phyloP scores from a whole-genome alignment of 2,329 filamentous ascomycete genomes.

The Aureobasidium leucospermi region DNA sequence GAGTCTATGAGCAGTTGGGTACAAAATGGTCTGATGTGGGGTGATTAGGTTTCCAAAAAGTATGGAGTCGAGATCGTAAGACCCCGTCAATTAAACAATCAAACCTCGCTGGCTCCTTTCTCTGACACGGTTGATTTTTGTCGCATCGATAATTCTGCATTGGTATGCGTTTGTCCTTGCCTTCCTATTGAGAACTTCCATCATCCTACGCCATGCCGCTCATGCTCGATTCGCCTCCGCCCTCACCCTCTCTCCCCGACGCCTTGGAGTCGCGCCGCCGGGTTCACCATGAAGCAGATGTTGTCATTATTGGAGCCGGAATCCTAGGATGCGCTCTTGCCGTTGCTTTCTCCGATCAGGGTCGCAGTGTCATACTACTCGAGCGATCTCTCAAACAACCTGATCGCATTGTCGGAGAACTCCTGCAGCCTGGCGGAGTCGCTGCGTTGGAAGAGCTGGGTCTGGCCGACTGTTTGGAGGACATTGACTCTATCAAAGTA shows the following conservation, averaged over 20 bases:
- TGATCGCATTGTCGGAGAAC: slow-evolving; percentile 89
- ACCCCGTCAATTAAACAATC: slow-evolving; percentile 6
- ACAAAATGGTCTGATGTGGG: background rate
- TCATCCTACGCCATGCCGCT: slow-evolving; percentile 18
- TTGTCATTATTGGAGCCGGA: slow-evolving; percentile 87
- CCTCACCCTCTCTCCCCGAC: slow-evolving; percentile 20
- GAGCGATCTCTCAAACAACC: slow-evolving; percentile 88
- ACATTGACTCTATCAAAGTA: slow-evolving; percentile 76
- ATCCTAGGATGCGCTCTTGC: slow-evolving; percentile 84
- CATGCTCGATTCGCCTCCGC: slow-evolving; percentile 21
- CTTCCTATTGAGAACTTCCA: background rate
- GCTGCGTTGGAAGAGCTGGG: slow-evolving; percentile 73
- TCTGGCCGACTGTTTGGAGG: slow-evolving; percentile 73
- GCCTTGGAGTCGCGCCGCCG: slow-evolving; percentile 37
- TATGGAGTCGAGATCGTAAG: background rate
- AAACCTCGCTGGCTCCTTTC: background rate
- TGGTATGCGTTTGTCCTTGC: background rate
- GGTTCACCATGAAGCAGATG: slow-evolving; percentile 61
- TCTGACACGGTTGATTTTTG: background rate
- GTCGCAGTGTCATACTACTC: slow-evolving; percentile 80
- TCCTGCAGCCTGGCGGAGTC: slow-evolving; percentile 88
- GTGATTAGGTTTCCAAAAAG: background rate
- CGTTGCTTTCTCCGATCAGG: slow-evolving; percentile 77
- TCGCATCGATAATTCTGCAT: background rate
- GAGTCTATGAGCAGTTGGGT: background rate